Evolutionary conservation across 2,329 filamentous ascomycete genomes (phyloP).

Genomic region (Claviceps digitariae): DNA sequence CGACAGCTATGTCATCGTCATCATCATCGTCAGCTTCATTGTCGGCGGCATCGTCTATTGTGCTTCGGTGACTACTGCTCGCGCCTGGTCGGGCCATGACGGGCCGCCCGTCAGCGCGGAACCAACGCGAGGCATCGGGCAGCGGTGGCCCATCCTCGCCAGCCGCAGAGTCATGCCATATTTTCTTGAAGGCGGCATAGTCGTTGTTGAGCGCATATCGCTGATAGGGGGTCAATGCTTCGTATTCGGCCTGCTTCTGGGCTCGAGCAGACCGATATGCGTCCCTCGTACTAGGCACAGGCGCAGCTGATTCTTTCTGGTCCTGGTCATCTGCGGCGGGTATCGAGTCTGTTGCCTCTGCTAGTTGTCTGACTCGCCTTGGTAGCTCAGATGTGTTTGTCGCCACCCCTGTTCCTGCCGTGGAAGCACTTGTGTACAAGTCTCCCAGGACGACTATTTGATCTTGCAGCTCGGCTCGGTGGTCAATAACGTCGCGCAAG

Average conservation of each 20-base stretch:
- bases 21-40: constrained; percentile 31
- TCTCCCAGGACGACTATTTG: constrained; percentile 25
- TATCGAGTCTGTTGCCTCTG: constrained; percentile 6
- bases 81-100: constrained; percentile 17
- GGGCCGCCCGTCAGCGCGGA: constrained; percentile 31
- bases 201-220: constrained; percentile 44
- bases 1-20: constrained; percentile 57
- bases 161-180: constrained; percentile 40
- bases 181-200: constrained; percentile 44
- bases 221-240: constrained; percentile 25
- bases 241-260: constrained; percentile 29
- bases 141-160: constrained; percentile 35
- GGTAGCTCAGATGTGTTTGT: constrained; percentile 8
- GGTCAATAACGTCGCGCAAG: constrained; percentile 36
- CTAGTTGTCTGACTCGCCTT: constrained; percentile 5
- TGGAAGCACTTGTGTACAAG: constrained; percentile 17
- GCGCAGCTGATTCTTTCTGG: constrained; percentile 11
- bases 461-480: constrained; percentile 35
- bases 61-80: not conserved
- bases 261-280: constrained; percentile 24
- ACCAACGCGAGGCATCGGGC: constrained; percentile 41
- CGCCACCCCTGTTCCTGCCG: not conserved
- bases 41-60: not conserved
- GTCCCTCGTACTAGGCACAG: constrained; percentile 14
- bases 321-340: constrained; percentile 6